Percentiles rank a stretch among this genome's conserved stretches.
phyloP scores from a whole-genome alignment of 306 rosid genomes.

The Cucurbita maxima region DNA sequence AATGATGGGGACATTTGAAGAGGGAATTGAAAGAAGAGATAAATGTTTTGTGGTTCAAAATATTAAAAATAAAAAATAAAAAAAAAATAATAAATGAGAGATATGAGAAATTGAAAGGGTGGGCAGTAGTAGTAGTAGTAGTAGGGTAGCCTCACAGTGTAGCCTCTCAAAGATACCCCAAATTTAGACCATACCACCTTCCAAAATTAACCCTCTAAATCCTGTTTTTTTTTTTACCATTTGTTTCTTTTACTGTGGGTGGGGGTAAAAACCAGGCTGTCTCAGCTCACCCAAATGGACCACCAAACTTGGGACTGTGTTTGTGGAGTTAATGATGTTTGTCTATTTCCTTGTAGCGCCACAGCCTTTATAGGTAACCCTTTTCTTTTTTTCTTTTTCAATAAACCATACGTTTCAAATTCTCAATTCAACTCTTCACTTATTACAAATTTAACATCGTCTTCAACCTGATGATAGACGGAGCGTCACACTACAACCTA shows the following conservation, averaged over 20 bases:
- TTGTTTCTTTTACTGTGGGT: no score
- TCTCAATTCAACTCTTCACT: not conserved
- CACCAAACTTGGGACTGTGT: not conserved
- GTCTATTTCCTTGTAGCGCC: slow-evolving; percentile 1
- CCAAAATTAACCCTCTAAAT: not conserved
- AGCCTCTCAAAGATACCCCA: not conserved
- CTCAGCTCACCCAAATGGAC: not conserved
- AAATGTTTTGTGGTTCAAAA: not conserved
- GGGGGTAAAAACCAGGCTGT: not conserved
- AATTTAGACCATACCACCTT: slow-evolving; percentile 2
- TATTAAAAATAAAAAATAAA: no score
- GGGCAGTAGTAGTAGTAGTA: not conserved
- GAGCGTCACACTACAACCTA: no score
- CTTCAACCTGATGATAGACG: not conserved
- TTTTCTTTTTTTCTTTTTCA: not conserved
- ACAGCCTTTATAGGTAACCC: not conserved
- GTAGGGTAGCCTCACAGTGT: not conserved
- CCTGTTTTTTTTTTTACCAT: not conserved
- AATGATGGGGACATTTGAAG: not conserved
- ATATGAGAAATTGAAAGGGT: not conserved
- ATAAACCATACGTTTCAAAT: not conserved
- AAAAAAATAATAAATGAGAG: no score
- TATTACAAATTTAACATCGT: no score
- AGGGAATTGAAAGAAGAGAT: not conserved
- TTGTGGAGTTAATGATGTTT: not conserved